Percentiles rank a stretch among this genome's conserved stretches.
Evolutionary conservation across 495 filamentous ascomycete species (phyloP).

Genomic region (Venustampulla echinocandica): DNA sequence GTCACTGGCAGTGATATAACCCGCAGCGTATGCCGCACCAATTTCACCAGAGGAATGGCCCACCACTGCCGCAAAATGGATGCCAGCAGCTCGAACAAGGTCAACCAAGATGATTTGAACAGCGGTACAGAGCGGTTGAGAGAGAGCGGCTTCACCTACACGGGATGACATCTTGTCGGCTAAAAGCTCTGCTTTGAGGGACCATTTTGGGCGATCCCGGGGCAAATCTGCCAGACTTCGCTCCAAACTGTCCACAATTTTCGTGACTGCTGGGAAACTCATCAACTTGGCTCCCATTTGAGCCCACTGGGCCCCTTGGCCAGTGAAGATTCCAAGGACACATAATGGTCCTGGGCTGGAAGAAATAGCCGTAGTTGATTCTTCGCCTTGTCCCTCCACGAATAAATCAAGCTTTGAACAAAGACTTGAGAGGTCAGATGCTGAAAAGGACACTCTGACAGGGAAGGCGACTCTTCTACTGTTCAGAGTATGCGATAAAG

Average conservation of each 20-base stretch:
- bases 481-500: constrained; percentile 7
- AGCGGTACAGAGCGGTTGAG: constrained; percentile 41
- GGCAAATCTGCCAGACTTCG: constrained; percentile 32
- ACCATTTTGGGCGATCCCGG: constrained; percentile 36
- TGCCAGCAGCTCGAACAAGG: constrained; percentile 31
- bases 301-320: constrained; percentile 37
- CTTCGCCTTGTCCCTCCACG: constrained; percentile 14
- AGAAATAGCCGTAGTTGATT: constrained; percentile 22
- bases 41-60: constrained; percentile 62
- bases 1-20: constrained; percentile 27
- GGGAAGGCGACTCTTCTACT: neutral
- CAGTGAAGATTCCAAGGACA: constrained; percentile 33
- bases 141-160: constrained; percentile 34
- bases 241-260: constrained; percentile 31
- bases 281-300: constrained; percentile 49
- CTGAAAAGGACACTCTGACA: too few relatives aligned
- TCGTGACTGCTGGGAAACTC: constrained; percentile 2
- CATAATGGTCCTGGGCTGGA: neutral
- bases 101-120: constrained; percentile 39
- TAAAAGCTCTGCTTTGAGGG: constrained; percentile 32
- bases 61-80: constrained; percentile 36
- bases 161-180: constrained; percentile 24
- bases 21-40: constrained; percentile 36
- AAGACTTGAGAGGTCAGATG: too few relatives aligned
- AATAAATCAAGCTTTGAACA: too few relatives aligned